Conservation (phyloP, 352 stramenopile genomes). For the Blastocystis sp. region DNA sequence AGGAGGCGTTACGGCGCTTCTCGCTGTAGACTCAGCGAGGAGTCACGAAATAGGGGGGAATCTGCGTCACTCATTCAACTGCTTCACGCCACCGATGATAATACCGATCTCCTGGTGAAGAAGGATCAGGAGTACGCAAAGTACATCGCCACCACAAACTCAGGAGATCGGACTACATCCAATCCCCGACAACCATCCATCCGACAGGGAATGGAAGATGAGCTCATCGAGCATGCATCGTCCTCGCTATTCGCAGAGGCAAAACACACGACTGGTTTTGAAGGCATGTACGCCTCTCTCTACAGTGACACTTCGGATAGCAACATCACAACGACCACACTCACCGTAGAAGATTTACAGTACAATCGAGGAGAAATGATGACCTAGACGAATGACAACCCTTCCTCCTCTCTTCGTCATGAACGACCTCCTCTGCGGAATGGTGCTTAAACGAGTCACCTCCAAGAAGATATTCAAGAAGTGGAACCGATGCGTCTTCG, state of each 20-base stretch:
- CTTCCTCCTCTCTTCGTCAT: conserved; percentile 42
- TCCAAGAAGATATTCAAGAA: conserved; percentile 58
- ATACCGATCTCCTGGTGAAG: conserved; percentile 23
- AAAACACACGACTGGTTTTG: not conserved
- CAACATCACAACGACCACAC: not conserved
- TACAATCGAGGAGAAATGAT: not conserved
- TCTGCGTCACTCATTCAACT: conserved; percentile 35
- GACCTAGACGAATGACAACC: not conserved
- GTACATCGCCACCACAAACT: conserved; percentile 12
- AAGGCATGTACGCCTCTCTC: conserved; percentile 33
- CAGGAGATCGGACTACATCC: not conserved
- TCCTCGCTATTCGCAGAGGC: not conserved
- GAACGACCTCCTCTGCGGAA: conserved; percentile 43
- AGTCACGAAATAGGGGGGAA: not conserved
- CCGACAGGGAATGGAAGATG: not conserved
- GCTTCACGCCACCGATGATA: conserved; percentile 8
- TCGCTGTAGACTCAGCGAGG: not conserved
- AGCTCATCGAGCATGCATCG: not conserved
- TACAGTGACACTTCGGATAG: not conserved
- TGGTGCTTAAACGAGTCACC: conserved; percentile 42
- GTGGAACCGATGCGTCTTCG: conserved; percentile 56
- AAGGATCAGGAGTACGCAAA: conserved; percentile 44
- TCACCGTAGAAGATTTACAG: not conserved
- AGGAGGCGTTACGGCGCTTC: conserved; percentile 29
- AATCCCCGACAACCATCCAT: not conserved